phyloP scores from a whole-genome alignment of 2,329 filamentous ascomycete genomes.

The Fusarium sp. region DNA sequence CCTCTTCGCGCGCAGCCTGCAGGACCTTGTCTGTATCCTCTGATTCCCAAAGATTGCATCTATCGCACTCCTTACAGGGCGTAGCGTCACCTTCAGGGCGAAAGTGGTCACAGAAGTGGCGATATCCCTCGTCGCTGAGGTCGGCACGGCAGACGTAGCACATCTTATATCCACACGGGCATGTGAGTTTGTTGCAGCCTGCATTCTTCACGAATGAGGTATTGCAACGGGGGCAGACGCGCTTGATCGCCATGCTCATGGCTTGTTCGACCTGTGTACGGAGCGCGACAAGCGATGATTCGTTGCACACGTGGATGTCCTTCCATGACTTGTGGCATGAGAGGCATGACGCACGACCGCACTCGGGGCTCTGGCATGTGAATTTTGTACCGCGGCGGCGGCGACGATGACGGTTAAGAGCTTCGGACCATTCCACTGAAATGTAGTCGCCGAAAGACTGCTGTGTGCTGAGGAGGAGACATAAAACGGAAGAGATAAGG shows the following conservation, averaged over 20 bases:
- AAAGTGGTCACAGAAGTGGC: conserved; percentile 97
- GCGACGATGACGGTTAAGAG: conserved; percentile 74
- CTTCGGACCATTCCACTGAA: conserved; percentile 63
- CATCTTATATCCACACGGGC: conserved; percentile 96
- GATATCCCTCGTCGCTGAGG: conserved; percentile 80
- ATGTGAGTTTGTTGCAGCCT: conserved; percentile 97
- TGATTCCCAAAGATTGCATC: conserved; percentile 82
- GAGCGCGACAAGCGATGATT: conserved; percentile 81
- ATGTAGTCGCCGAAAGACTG: conserved; percentile 57
- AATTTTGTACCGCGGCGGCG: conserved; percentile 81
- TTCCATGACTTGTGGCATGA: conserved; percentile 84
- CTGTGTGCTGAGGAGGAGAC: conserved; percentile 57
- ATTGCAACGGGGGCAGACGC: conserved; percentile 91
- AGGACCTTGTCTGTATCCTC: conserved; percentile 78
- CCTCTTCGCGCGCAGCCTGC: conserved; percentile 74
- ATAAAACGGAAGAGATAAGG: conserved; percentile 59
- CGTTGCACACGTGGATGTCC: conserved; percentile 91
- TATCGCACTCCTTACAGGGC: conserved; percentile 80
- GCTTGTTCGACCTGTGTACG: conserved; percentile 92
- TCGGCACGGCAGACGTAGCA: conserved; percentile 94
- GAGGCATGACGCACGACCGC: conserved; percentile 79
- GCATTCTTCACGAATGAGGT: conserved; percentile 92
- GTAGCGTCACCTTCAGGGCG: conserved; percentile 78
- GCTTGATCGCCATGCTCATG: conserved; percentile 93
- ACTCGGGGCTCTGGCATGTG: conserved; percentile 76